Conservation (phyloP, 257 asterid genomes). For the Forsythia viridissima region DNA sequence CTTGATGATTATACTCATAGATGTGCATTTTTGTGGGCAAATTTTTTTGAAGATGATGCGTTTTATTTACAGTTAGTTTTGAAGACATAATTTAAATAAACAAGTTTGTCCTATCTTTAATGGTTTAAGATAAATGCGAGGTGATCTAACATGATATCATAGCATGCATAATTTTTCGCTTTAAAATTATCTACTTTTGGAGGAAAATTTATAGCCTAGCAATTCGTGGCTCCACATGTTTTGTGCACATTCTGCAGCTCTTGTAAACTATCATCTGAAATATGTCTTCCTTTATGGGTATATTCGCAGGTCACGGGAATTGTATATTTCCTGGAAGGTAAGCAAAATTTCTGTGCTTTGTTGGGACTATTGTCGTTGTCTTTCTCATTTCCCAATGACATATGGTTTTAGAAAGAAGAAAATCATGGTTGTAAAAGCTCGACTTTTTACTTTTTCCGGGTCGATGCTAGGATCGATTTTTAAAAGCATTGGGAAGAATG, state of each 20-base stretch:
- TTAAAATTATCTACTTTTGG: neutral
- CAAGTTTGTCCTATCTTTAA: too few relatives aligned
- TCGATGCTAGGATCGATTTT: neutral
- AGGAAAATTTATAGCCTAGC: neutral
- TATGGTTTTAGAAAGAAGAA: neutral
- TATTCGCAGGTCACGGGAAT: slow-evolving; percentile 83
- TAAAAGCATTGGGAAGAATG: too few relatives aligned
- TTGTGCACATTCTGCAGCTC: neutral
- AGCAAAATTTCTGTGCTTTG: slow-evolving; percentile 33
- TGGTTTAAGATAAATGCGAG: neutral
- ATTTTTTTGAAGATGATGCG: neutral
- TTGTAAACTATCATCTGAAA: slow-evolving; percentile 30
- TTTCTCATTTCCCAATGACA: neutral
- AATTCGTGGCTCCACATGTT: slow-evolving; percentile 21
- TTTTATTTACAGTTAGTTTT: neutral
- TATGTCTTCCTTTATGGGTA: slow-evolving; percentile 35
- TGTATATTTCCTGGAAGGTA: slow-evolving; percentile 99
- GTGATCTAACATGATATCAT: neutral
- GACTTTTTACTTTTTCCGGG: neutral
- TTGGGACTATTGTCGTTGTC: neutral
- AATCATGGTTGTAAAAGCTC: neutral
- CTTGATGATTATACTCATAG: neutral
- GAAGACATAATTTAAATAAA: neutral
- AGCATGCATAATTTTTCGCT: neutral
- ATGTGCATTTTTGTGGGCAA: too few relatives aligned